Base-by-base conservation (phyloP, 2,329 filamentous ascomycete genomes). In the Aspergillus tanneri region DNA sequence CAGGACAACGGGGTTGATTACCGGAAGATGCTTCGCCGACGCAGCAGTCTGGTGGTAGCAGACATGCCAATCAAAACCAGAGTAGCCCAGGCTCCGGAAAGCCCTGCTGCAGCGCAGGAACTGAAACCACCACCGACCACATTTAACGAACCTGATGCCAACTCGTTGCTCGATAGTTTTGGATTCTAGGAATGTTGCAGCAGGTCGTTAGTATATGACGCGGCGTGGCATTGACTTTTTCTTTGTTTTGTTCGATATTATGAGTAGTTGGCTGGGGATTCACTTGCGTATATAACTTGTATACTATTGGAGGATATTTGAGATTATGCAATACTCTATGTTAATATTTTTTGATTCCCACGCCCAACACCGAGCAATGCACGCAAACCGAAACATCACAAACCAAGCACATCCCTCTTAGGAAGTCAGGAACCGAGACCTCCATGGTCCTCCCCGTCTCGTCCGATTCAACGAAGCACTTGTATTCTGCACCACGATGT, bases 71-170 rank as follows among this genome's bases (percentile, higher is more conserved):
- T 66, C 23, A 63, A 56, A 22, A 46, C 61, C 85, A 51, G 83
- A 48, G 34, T 53, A 6, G 62, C 67, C 19, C 58, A 75, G 41
- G 70, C 74, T 19, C 59, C 69, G 3, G 72, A 76, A 24, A 59
- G 51, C 3, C 40, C 56, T 8, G 50, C 48, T 11, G 49, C 70
- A 21, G 55, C 61, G 22, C 50, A 61, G 56, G 70, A 71, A 59
- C 71, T 74, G 52, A 80, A 85, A 60, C 77, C 81, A 11, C 78
- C 85, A 12, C 84, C 90, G 1, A 90, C 86, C 16, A 84, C 86
- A 54, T 97, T 97, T 66, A 80, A 95, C 60, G 93, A 99, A 69
- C 93, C 93, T n/a, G 90, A 95, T 72, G 81, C 88, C 22, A 89
- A 83, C 66, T 92, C 89, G 50, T 72, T 99, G 63, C 76, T 97